phyloP scores from a whole-genome alignment of 2,329 filamentous ascomycete genomes.

The Coleophoma eucalyptorum region DNA sequence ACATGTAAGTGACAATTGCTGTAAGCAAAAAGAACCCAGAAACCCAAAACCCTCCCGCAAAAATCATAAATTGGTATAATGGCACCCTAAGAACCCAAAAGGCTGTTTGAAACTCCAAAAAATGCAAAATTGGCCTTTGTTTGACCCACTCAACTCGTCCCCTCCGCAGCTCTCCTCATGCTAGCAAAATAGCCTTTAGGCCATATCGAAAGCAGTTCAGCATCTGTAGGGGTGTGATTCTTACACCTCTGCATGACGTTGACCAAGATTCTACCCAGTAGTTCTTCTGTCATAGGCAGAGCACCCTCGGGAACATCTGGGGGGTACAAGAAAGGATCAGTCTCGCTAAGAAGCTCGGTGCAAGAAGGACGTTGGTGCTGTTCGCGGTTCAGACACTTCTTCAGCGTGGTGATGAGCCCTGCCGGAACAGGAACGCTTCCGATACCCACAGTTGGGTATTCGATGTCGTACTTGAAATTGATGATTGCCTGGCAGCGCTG shows the following conservation, averaged over 20 bases:
- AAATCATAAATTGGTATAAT: background rate
- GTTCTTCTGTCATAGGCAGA: conserved; percentile 58
- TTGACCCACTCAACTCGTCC: background rate
- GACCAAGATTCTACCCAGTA: conserved; percentile 58
- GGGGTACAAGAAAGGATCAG: conserved; percentile 63
- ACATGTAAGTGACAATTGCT: too few species aligned
- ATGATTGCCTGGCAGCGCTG: conserved; percentile 84
- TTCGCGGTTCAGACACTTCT: conserved; percentile 59
- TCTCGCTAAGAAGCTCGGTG: conserved; percentile 53
- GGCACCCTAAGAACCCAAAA: background rate
- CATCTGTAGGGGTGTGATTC: conserved; percentile 54
- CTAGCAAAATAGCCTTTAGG: conserved; percentile 59
- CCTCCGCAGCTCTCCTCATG: conserved; percentile 30
- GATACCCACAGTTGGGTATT: conserved; percentile 66
- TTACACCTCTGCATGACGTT: conserved; percentile 57
- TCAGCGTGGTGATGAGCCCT: conserved; percentile 57
- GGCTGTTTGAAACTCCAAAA: background rate
- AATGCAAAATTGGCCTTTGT: background rate
- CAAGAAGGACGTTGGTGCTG: conserved; percentile 60
- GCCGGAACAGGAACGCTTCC: conserved; percentile 59
- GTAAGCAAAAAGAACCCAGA: too few species aligned
- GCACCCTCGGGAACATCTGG: conserved; percentile 44
- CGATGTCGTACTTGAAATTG: conserved; percentile 69
- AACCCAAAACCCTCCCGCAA: background rate
- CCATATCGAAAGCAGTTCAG: conserved; percentile 52